These are phyloP conservation scores for Wickerhamomyces alni DNA, from an alignment of 805 yeast genomes.

Conservation along the genomic window DNA sequence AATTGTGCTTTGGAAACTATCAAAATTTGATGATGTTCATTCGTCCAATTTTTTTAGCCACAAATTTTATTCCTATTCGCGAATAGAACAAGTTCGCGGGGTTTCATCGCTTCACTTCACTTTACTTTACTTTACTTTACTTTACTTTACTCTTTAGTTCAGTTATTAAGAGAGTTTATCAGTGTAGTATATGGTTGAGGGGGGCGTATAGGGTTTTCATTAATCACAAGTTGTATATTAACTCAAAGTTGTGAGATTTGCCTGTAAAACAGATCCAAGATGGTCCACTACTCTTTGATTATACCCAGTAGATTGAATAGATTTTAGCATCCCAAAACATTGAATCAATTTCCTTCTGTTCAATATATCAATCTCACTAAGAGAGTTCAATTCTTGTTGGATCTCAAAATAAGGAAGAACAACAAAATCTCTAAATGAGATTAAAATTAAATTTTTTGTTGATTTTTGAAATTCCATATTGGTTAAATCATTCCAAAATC, in stretches of 20 bases:
- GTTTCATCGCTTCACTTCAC: too few relatives aligned
- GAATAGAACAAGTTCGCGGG: too few relatives aligned
- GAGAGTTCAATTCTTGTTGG: constrained; percentile 1
- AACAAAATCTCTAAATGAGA: constrained; percentile 46
- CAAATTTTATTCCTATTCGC: too few relatives aligned
- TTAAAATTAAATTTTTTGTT: constrained; percentile 34
- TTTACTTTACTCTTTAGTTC: too few relatives aligned
- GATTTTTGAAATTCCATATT: constrained; percentile 22
- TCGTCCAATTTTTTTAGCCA: too few relatives aligned
- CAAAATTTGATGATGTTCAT: too few relatives aligned
- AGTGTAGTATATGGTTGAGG: too few relatives aligned
- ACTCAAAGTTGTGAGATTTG: constrained; percentile 3
- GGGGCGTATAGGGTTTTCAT: too few relatives aligned
- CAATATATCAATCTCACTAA: constrained; percentile 19
- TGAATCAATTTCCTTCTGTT: constrained; percentile 43
- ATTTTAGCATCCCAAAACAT: constrained; percentile 54
- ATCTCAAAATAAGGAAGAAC: constrained; percentile 46
- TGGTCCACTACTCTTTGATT: constrained; percentile 57
- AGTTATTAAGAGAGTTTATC: too few relatives aligned
- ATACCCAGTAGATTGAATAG: constrained; percentile 47
- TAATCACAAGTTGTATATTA: too few relatives aligned
- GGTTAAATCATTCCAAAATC: constrained; percentile 24
- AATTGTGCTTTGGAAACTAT: too few relatives aligned
- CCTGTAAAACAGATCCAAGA: constrained; percentile 12
- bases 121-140: too few relatives aligned